These are phyloP conservation scores for Eucalyptus rudis DNA, from an alignment of 345 rosid species.

Conservation along the genomic window DNA sequence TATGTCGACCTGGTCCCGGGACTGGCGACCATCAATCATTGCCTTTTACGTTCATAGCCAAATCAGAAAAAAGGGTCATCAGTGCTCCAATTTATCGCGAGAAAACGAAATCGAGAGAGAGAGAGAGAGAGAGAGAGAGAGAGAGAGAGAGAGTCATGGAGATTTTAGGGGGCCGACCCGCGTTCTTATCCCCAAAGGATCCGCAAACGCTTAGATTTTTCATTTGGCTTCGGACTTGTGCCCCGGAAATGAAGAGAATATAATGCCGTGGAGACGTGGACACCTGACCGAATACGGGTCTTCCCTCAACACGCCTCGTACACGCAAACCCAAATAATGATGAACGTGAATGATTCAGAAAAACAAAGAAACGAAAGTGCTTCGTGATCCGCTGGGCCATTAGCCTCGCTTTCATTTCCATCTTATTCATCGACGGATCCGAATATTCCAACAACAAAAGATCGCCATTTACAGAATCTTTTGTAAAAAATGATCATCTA, in stretches of 20 bases:
- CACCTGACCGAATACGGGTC: not conserved
- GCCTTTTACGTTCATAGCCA: not conserved
- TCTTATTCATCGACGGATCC: not conserved
- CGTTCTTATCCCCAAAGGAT: not conserved
- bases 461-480: not conserved
- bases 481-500: not conserved
- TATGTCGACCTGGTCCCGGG: not conserved
- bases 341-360: not conserved
- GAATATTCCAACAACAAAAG: not conserved
- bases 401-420: not conserved
- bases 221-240: not conserved
- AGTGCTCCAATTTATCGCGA: not conserved
- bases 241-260: not conserved
- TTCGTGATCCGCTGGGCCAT: not conserved
- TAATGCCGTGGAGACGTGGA: not conserved
- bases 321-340: not conserved
- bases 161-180: not conserved
- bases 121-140: not conserved
- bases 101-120: not conserved
- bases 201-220: not conserved
- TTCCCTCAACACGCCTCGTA: not conserved
- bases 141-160: not conserved
- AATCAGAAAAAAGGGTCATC: not conserved
- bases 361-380: not conserved
- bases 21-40: not conserved